Conservation (phyloP, 306 rosid genomes). For the Castanospermum australe region DNA sequence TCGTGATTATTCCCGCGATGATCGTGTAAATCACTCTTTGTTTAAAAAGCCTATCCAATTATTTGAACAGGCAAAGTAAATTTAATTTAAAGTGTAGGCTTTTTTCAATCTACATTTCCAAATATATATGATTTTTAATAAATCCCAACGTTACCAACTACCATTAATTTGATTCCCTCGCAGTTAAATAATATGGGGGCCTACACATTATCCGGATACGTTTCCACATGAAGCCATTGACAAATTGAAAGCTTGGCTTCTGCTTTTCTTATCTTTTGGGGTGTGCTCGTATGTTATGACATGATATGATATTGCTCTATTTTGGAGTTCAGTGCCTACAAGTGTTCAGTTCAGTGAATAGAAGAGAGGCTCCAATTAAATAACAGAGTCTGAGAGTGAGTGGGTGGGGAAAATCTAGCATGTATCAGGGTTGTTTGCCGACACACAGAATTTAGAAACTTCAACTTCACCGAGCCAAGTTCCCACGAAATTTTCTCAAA, state of each 20-base stretch:
- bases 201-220: neutral
- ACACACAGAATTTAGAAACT: neutral
- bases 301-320: neutral
- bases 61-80: neutral
- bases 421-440: neutral
- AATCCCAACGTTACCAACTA: neutral
- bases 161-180: neutral
- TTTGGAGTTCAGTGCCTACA: neutral
- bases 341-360: neutral
- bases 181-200: neutral
- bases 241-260: neutral
- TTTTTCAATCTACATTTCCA: neutral
- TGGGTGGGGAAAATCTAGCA: neutral
- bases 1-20: neutral
- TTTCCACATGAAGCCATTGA: slow-evolving; percentile 1
- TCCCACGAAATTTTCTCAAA: no score
- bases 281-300: no score
- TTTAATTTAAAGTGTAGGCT: neutral
- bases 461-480: neutral
- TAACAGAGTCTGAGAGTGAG: no score
- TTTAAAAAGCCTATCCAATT: neutral
- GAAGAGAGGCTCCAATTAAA: neutral
- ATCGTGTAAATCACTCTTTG: neutral
- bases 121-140: neutral
- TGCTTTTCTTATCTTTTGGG: neutral